Conservation (phyloP, 352 stramenopile species). For the Aphanomyces euteiches region DNA sequence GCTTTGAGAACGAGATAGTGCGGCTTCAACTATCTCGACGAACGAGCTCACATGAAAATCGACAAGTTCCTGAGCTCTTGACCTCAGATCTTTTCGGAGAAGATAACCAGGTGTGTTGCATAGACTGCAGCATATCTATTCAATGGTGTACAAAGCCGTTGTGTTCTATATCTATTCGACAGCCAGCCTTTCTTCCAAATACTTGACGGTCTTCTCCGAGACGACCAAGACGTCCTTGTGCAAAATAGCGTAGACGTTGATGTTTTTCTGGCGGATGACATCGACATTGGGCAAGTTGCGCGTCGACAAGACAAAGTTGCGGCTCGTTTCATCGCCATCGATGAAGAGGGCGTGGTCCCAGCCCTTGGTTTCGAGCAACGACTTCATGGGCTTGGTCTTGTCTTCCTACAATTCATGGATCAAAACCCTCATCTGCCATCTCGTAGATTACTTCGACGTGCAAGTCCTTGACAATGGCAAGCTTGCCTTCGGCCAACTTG, state of each 20-base stretch:
- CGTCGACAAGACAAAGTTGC: conserved; percentile 75
- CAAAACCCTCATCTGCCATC: neutral
- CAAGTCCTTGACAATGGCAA: conserved; percentile 75
- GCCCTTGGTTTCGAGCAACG: conserved; percentile 62
- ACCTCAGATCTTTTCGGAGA: neutral
- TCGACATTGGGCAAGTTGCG: conserved; percentile 84
- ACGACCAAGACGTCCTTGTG: conserved; percentile 85
- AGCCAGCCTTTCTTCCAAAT: conserved; percentile 82
- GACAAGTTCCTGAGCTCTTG: no score
- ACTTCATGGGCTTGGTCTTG: conserved; percentile 88
- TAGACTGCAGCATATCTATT: neutral
- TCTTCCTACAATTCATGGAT: conserved; percentile 39
- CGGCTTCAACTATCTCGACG: no score
- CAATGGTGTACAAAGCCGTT: conserved; percentile 1
- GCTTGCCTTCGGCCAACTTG: conserved; percentile 84
- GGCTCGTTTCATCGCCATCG: conserved; percentile 62
- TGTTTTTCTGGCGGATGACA: conserved; percentile 79
- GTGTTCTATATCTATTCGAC: conserved; percentile 51
- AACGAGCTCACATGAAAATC: no score
- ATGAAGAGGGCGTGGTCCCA: conserved; percentile 87
- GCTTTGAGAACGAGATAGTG: no score
- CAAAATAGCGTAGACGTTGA: conserved; percentile 89
- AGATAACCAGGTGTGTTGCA: neutral
- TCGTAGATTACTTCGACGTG: conserved; percentile 54
- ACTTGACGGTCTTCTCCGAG: conserved; percentile 83